Evolutionary conservation across 2,329 filamentous ascomycete genomes (phyloP), one percentile per base, ranked within the genome.

Genomic region (Ophiostoma quercus): DNA sequence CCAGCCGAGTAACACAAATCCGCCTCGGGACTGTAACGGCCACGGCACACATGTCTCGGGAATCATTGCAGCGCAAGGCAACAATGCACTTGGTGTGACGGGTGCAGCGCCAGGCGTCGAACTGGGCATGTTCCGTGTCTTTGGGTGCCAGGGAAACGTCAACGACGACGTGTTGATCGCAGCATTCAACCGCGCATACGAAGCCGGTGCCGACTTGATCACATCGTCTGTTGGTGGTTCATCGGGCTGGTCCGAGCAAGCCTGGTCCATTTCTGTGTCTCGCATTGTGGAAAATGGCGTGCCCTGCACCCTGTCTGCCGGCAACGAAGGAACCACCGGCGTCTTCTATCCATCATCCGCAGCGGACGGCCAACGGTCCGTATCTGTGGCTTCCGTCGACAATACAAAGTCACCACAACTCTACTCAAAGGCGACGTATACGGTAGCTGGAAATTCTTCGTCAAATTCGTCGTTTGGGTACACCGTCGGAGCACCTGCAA

Each of bases 21-120:
- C 39, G 12, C 39, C 39, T 14, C 9, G 39, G 73, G 86, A 88
- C 74, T 87, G 87, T 14, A 88, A 90, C 77, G 88, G 88, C 57
- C 87, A 82, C 25, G 57, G 57, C 22, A 62, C 57, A 25, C 69
- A 62, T 16, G 57, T 62, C 8, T 22, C 57, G 25, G 57, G 57
- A 9, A 62, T 62, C 9, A 25, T 62, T 22, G 57, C 57, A 25
- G 57, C 57, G 25, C 57, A 62, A 25, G 25, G 57, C 8, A 62
- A 29, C 57, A 25, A 32, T 11, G 57, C 25, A 25, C 57, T 62
- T 16, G 57, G 57, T 16, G 25, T 62, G 8, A 2, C 12, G 29
- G 57, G 57, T 16, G 57, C 57, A 9, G 57, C 57, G 4, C 57
- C 57, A 9, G 57, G 25, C 25, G 57, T 62, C 8, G 25, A 22